Evolutionary conservation across 495 filamentous ascomycete genomes (phyloP).

Genomic region (Hypoxylon subgilvum): DNA sequence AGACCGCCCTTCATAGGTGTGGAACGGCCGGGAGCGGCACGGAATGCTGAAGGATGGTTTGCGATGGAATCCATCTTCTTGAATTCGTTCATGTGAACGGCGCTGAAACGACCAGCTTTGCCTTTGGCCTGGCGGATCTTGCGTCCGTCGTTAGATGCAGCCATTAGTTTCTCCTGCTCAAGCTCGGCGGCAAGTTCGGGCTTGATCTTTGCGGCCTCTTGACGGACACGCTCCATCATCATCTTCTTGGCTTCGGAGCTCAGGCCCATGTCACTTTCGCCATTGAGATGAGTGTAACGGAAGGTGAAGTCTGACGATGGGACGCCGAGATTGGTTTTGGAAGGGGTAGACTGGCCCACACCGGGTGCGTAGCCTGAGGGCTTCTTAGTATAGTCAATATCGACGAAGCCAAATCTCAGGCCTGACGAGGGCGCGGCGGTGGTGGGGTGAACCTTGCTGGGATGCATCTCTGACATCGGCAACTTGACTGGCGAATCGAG

Average conservation of each 20-base stretch:
- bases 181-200: constrained; percentile 64
- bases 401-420: constrained; percentile 69
- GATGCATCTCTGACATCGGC: constrained; percentile 75
- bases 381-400: constrained; percentile 56
- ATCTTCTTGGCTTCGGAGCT: constrained; percentile 75
- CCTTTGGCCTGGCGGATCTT: constrained; percentile 81
- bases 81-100: constrained; percentile 83
- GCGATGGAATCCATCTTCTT: constrained; percentile 97
- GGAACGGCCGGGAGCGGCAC: constrained; percentile 65
- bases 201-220: constrained; percentile 71
- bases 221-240: constrained; percentile 77
- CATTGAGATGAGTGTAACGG: constrained; percentile 62
- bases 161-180: constrained; percentile 49
- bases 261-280: constrained; percentile 64
- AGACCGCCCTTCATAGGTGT: constrained; percentile 62
- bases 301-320: constrained; percentile 76
- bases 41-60: constrained; percentile 79
- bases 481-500: constrained; percentile 59
- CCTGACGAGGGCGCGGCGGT: constrained; percentile 72
- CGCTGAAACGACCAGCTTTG: constrained; percentile 76
- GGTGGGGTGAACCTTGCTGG: constrained; percentile 72
- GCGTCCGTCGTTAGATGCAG: constrained; percentile 55
- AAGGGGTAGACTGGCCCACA: constrained; percentile 52
- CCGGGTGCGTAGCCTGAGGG: constrained; percentile 36
- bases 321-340: constrained; percentile 52